phyloP scores from a whole-genome alignment of 345 rosid species.

The Viola odorata region DNA sequence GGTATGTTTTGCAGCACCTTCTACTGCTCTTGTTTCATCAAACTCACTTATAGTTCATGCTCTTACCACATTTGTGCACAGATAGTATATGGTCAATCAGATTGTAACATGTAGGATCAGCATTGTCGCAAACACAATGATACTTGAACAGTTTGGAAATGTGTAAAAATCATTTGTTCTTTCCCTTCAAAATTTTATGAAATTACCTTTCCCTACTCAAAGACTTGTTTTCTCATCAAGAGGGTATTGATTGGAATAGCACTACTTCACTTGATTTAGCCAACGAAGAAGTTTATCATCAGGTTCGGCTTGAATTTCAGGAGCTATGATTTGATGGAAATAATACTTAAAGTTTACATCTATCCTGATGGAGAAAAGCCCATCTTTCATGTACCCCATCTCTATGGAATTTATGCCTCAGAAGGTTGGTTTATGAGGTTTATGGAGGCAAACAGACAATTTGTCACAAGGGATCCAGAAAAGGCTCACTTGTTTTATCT shows the following conservation, averaged over 20 bases:
- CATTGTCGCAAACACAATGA: not conserved
- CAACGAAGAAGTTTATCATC: not conserved
- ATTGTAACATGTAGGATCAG: not conserved
- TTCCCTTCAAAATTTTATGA: not conserved
- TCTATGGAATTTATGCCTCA: conserved; percentile 80
- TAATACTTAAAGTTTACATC: conserved; percentile 66
- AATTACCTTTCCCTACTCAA: not conserved
- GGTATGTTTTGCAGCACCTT: conserved; percentile 29
- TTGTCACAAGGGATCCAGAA: conserved; percentile 66
- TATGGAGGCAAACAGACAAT: conserved; percentile 63
- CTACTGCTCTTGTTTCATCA: not conserved
- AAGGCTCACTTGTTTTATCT: conserved; percentile 86
- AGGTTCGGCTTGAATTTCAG: conserved; percentile 30
- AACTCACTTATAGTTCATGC: not conserved
- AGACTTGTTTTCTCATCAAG: not conserved
- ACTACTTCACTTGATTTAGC: not conserved
- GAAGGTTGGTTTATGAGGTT: conserved; percentile 98
- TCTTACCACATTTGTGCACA: not conserved
- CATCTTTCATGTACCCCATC: conserved; percentile 66
- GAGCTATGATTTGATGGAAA: conserved; percentile 91
- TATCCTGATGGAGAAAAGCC: conserved; percentile 74
- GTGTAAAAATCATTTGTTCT: not conserved
- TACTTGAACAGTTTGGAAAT: not conserved
- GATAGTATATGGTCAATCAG: not conserved
- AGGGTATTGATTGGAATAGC: not conserved